phyloP scores from a whole-genome alignment of 805 yeast species.

The Ogataea sp. region DNA sequence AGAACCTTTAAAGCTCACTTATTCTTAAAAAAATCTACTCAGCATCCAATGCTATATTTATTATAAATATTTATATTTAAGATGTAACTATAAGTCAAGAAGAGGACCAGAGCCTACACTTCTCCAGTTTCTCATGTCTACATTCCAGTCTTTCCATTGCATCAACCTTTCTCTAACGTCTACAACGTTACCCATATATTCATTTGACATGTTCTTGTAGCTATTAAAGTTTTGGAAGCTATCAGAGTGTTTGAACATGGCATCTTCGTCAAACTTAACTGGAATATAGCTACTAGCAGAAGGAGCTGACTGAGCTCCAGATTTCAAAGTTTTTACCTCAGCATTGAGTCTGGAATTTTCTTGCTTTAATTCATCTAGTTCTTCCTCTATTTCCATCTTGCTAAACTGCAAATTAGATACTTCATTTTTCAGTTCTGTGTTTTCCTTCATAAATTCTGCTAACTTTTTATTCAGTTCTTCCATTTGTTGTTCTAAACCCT shows the following conservation, averaged over 20 bases:
- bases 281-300: too few relatives aligned
- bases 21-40: background rate
- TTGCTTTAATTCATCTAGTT: constrained; percentile 28
- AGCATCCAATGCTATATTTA: too few relatives aligned
- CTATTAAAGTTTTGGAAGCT: constrained; percentile 14
- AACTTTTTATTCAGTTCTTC: constrained; percentile 24
- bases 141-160: constrained; percentile 79
- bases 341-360: constrained; percentile 16
- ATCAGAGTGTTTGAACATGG: background rate
- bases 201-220: constrained; percentile 6
- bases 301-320: background rate
- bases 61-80: too few relatives aligned
- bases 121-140: constrained; percentile 82
- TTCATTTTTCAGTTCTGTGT: constrained; percentile 9
- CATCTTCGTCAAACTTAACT: background rate
- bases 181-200: background rate
- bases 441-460: constrained; percentile 6
- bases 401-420: constrained; percentile 18
- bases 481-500: constrained; percentile 28
- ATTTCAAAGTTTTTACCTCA: background rate
- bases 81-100: constrained; percentile 39
- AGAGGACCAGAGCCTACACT: constrained; percentile 59
- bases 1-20: background rate
- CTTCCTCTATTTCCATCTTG: constrained; percentile 26
- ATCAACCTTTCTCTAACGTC: constrained; percentile 50